Evolutionary conservation across 768 basidiomycete genomes (phyloP), one percentile per base, ranked within the genome.

Genomic region (Megacollybia marginata): DNA sequence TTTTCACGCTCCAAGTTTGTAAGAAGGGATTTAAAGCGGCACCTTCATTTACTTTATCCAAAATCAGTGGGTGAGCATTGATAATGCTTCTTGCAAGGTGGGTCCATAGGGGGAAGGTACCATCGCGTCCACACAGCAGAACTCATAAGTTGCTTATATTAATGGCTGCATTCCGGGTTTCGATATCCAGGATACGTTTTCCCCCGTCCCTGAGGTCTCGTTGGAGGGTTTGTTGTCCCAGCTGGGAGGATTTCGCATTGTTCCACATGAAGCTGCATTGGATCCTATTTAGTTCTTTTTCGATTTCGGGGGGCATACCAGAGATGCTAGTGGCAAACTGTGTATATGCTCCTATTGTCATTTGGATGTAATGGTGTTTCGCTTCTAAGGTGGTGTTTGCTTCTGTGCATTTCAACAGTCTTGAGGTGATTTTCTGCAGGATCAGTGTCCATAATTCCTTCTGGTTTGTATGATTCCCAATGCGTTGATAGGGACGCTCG

Each of bases 311-410:
- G n/a, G 64, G 66, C 65, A 68, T 68, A 0, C 61, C 62, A 40
- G 66, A 66, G 0, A 64, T 65, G 15, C 52, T 54, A 0, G 61
- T 60, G 0, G 66, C 58, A 55, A 63, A 69, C 50, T 69, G 67
- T 0, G 65, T 60, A 49, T 58, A 55, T 0, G 58, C 62, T 0
- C 63, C 62, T 0, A 62, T 45, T 0, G 45, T 42, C 44, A 62
- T 58, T 42, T 66, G 62, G 0, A 61, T 20, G 0, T 65, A 62
- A 0, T 59, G 40, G 63, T 61, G n/a, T n/a, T n/a, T n/a, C n/a
- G n/a, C n/a, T n/a, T n/a, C n/a, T n/a, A n/a, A n/a, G n/a, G n/a
- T n/a, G 0, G 64, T 65, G 6, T 52, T 10, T 0, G 33, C 15
- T 36, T 23, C 19, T 0, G 34, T 34, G 61, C 62, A 67, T 9